Base-by-base conservation (phyloP, 2,329 filamentous ascomycete genomes). In the Penicillium decumbens region DNA sequence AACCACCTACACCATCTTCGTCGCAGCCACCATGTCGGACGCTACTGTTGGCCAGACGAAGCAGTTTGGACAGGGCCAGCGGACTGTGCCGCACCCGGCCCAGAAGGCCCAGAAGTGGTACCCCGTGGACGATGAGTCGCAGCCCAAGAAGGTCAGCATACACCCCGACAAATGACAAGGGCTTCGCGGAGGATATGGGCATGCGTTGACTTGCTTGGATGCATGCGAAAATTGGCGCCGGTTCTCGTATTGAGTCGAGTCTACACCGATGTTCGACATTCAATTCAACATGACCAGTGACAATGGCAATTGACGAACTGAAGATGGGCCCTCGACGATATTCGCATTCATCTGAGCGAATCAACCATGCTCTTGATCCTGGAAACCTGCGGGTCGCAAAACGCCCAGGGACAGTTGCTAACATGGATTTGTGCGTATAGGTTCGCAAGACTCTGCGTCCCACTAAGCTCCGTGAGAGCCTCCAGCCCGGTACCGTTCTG, bases 21-120 rank as follows among this genome's bases (percentile, higher is more conserved):
- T 71, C 70, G 63, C 62, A 67, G 71, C 70, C 72, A 76, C 77
- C 72, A 81, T 80, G 81, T 77, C 76, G 75, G 77, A 75, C 66
- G 63, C 69, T 61, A 65, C 66, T 61, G 68, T 69, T 67, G 72
- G 68, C 66, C 80, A 82, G 79, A 88, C 85, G 72, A 95, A 95
- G 89, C 92, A 88, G 83, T 96, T 95, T 83, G 90, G 90, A 81
- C 93, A 93, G 84, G 89, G 89, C 79, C 88, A 89, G 80, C 86
- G 92, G 81, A 83, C 87, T 77, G 86, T 96, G 77, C 90, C 88
- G 76, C 84, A 88, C 77, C 77, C 81, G 77, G 81, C 82, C 73
- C 84, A 95, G 78, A 95, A 95, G 88, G 92, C 92, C 71, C 85
- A 88, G 83, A 97, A 96, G 82, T 98, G 92, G 89, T 98, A 98